These are phyloP conservation scores for Paracoccidioides brasiliensis DNA, from an alignment of 2,329 filamentous ascomycete species.

Conservation along the genomic window DNA sequence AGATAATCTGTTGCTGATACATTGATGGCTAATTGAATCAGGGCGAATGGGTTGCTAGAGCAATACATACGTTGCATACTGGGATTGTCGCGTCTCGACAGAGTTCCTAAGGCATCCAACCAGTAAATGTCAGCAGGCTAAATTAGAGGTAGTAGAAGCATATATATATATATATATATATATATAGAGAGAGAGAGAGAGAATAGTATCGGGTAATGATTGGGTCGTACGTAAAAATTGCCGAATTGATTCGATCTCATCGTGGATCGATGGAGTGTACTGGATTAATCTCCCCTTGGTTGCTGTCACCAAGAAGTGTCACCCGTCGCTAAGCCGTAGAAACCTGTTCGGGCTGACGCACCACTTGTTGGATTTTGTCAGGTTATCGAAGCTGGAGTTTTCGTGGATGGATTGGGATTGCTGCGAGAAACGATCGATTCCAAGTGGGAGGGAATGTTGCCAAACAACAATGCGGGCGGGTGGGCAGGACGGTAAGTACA, in stretches of 20 bases:
- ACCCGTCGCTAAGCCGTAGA: background rate
- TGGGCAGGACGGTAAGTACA: background rate
- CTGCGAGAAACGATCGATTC: background rate
- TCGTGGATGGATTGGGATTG: background rate
- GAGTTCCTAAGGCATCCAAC: conserved; percentile 47
- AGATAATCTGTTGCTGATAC: background rate
- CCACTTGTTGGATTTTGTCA: background rate
- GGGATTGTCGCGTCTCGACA: conserved; percentile 74
- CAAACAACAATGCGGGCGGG: background rate
- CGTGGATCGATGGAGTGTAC: conserved; percentile 11
- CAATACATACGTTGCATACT: conserved; percentile 62
- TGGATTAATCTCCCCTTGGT: background rate
- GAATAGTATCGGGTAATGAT: conserved; percentile 1
- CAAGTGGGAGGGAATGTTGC: background rate
- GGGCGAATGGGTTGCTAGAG: too few relatives aligned
- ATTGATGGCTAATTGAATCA: background rate
- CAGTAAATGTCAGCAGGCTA: conserved; percentile 3
- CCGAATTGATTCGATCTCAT: conserved; percentile 46
- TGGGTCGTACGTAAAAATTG: conserved; percentile 41
- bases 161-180: background rate
- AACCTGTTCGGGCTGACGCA: too few relatives aligned
- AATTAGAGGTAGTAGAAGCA: background rate
- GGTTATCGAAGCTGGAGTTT: background rate
- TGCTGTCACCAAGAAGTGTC: background rate
- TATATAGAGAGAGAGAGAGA: background rate